A percentile compares a stretch with the other conserved stretches of the same genome.
These are phyloP conservation scores for Monosporascus sp. DNA, from an alignment of 2,329 filamentous ascomycete genomes.

Conservation along the genomic window DNA sequence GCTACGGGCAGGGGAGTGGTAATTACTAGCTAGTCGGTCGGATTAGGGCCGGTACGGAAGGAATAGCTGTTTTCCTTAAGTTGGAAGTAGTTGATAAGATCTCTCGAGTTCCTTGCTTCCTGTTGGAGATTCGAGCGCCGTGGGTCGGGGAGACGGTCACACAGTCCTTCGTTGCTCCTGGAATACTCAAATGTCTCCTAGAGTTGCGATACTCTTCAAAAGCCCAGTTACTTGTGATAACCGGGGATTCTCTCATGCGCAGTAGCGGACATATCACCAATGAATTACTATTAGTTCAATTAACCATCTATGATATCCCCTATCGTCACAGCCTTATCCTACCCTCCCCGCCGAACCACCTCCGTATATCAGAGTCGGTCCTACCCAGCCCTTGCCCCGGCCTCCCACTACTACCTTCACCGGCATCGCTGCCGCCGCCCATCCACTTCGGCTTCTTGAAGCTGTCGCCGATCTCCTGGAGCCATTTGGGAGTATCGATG, in stretches of 20 bases:
- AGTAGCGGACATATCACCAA: no score
- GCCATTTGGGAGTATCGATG: slow-evolving; percentile 75
- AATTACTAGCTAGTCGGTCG: slow-evolving; percentile 8
- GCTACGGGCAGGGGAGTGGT: slow-evolving; percentile 11
- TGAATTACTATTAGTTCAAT: no score
- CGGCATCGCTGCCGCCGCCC: slow-evolving; percentile 49
- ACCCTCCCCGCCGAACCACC: slow-evolving; percentile 53
- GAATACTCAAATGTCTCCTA: no score
- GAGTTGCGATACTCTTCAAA: no score
- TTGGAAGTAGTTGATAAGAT: no score
- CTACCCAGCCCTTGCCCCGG: slow-evolving; percentile 16
- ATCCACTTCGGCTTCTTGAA: slow-evolving; percentile 81
- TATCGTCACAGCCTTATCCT: slow-evolving; percentile 23
- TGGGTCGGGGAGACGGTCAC: no score
- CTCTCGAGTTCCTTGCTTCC: no score
- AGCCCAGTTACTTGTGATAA: no score
- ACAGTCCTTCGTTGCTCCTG: no score
- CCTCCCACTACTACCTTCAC: slow-evolving; percentile 22
- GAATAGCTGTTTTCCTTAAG: neutral
- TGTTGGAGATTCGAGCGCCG: no score
- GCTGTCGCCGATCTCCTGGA: slow-evolving; percentile 62
- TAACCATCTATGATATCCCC: no score
- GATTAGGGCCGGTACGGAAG: neutral
- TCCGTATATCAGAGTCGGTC: slow-evolving; percentile 40
- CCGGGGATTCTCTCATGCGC: no score